Percentiles rank a stretch among this genome's conserved stretches.
phyloP scores from a whole-genome alignment of 2,329 filamentous ascomycete genomes.

The Colletotrichum cereale region DNA sequence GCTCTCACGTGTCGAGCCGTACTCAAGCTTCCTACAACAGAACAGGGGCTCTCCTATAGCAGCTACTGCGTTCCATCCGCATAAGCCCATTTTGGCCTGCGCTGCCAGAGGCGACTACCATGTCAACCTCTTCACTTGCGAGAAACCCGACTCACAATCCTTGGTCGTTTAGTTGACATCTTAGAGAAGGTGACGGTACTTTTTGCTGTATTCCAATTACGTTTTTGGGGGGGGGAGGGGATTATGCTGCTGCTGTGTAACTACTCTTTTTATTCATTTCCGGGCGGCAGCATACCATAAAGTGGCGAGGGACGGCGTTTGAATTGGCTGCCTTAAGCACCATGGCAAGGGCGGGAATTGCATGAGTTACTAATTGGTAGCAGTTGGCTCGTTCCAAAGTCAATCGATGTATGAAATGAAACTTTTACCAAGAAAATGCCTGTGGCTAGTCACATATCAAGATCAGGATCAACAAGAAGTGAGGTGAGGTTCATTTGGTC shows the following conservation, averaged over 20 bases:
- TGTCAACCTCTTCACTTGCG: conserved; percentile 87
- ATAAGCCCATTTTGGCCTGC: conserved; percentile 90
- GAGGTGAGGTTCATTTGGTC: not conserved
- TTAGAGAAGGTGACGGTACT: not conserved
- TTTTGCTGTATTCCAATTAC: conserved; percentile 14
- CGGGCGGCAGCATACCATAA: conserved; percentile 27
- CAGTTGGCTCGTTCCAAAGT: conserved; percentile 8
- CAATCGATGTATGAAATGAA: conserved; percentile 27
- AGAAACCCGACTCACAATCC: conserved; percentile 56
- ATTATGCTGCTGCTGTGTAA: conserved; percentile 32
- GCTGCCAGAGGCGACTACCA: conserved; percentile 89
- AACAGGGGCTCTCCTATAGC: conserved; percentile 86
- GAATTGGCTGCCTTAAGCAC: conserved; percentile 15
- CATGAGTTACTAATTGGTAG: conserved; percentile 18
- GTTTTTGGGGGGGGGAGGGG: too few relatives aligned
- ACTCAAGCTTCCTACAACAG: conserved; percentile 87
- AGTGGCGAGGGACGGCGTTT: conserved; percentile 36
- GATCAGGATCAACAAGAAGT: not conserved
- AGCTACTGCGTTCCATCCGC: conserved; percentile 93
- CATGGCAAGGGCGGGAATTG: conserved; percentile 22
- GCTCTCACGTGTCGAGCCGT: conserved; percentile 88
- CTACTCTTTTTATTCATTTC: conserved; percentile 26
- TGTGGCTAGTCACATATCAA: not conserved
- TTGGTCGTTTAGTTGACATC: conserved; percentile 34
- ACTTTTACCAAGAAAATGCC: not conserved